phyloP scores from a whole-genome alignment of 495 filamentous ascomycete genomes.

The Neurospora tetrasperma region DNA sequence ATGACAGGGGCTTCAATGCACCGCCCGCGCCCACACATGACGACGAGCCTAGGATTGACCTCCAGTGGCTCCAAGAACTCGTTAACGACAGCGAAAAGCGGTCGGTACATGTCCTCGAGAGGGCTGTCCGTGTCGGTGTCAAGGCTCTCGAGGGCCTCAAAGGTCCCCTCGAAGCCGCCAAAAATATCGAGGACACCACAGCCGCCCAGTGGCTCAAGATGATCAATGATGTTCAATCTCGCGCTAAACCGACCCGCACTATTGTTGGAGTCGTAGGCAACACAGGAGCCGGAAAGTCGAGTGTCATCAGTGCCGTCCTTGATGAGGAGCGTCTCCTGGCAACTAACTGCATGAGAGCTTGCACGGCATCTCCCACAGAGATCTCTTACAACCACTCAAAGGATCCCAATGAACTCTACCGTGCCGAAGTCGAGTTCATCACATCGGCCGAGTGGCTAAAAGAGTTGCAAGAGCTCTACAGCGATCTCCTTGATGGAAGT shows the following conservation, averaged over 20 bases:
- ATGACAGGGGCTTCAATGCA: not conserved
- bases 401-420: constrained; percentile 37
- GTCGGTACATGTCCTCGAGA: constrained; percentile 19
- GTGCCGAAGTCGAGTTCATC: constrained; percentile 58
- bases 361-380: constrained; percentile 57
- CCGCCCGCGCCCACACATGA: not conserved
- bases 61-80: constrained; percentile 14
- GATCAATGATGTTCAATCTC: constrained; percentile 24
- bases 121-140: constrained; percentile 17
- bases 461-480: constrained; percentile 41
- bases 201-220: constrained; percentile 31
- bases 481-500: constrained; percentile 41
- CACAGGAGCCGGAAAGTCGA: constrained; percentile 50
- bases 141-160: constrained; percentile 17
- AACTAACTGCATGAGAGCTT: constrained; percentile 40
- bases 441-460: constrained; percentile 44
- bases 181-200: not conserved
- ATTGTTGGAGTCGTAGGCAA: constrained; percentile 51
- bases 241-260: constrained; percentile 24
- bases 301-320: constrained; percentile 48
- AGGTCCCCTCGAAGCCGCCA: constrained; percentile 7
- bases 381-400: constrained; percentile 49
- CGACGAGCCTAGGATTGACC: not conserved
- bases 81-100: not conserved
- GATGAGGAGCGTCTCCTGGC: constrained; percentile 39